Conservation (phyloP, 2,329 filamentous ascomycete species). For the Scytalidium sp. region DNA sequence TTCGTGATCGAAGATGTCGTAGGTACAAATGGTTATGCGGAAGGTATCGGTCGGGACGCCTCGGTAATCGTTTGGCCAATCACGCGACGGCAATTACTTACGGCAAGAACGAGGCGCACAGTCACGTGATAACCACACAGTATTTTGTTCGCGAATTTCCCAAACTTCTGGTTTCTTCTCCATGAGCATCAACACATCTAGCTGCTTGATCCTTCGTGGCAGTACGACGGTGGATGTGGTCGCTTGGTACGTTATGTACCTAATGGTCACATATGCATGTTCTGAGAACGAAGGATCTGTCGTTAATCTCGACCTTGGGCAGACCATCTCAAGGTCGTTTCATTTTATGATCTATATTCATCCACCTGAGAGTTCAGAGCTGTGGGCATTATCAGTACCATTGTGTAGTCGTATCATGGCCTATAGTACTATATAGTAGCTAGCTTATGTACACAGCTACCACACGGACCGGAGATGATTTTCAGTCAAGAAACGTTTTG, state of each 20-base stretch:
- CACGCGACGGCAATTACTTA: not conserved
- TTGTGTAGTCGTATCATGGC: too few relatives aligned
- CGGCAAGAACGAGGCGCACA: slow-evolving; percentile 8
- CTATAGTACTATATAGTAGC: too few relatives aligned
- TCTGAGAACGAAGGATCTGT: slow-evolving; percentile 34
- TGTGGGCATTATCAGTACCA: too few relatives aligned
- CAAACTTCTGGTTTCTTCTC: slow-evolving; percentile 9
- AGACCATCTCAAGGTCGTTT: slow-evolving; percentile 32
- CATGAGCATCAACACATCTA: slow-evolving; percentile 30
- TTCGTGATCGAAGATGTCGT: not conserved
- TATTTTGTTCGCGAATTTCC: slow-evolving; percentile 12
- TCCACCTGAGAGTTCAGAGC: not conserved
- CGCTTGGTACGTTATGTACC: slow-evolving; percentile 28
- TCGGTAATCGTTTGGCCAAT: not conserved
- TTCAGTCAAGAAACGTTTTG: too few relatives aligned
- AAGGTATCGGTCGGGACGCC: slow-evolving; percentile 1
- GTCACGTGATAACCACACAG: slow-evolving; percentile 11
- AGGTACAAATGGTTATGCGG: not conserved
- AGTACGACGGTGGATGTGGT: slow-evolving; percentile 20
- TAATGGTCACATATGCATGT: slow-evolving; percentile 21
- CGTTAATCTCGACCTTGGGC: slow-evolving; percentile 36
- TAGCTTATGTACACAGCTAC: too few relatives aligned
- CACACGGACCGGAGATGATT: too few relatives aligned
- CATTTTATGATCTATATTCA: slow-evolving; percentile 37
- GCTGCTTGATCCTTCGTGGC: slow-evolving; percentile 25